Conservation (phyloP, 2,329 filamentous ascomycete species). For the Phialemoniopsis sp. region DNA sequence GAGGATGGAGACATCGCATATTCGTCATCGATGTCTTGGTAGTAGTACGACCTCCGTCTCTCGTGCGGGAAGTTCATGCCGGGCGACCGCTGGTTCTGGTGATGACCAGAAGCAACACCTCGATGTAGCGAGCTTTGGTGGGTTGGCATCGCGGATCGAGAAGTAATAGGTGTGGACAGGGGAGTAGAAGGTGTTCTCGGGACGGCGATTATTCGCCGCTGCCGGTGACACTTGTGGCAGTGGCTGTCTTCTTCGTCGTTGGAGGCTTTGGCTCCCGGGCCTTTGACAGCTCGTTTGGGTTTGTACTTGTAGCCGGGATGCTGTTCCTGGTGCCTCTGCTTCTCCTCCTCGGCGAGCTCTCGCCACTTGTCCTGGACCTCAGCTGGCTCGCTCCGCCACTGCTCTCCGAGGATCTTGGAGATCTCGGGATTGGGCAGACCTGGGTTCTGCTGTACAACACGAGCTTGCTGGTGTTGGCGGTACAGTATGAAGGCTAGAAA, state of each 20-base stretch:
- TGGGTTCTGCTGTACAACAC: slow-evolving; percentile 78
- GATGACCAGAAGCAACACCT: slow-evolving; percentile 18
- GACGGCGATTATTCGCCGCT: slow-evolving; percentile 63
- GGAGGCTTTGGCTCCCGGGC: slow-evolving; percentile 16
- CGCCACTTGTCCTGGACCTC: slow-evolving; percentile 85
- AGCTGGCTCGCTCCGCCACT: slow-evolving; percentile 77
- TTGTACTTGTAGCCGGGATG: slow-evolving; percentile 96
- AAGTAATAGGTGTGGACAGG: slow-evolving; percentile 29
- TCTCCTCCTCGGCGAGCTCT: slow-evolving; percentile 86
- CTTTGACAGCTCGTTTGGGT: slow-evolving; percentile 61
- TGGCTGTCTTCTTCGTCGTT: slow-evolving; percentile 46
- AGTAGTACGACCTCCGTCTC: neutral
- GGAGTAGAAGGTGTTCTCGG: slow-evolving; percentile 55
- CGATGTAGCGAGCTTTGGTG: slow-evolving; percentile 14
- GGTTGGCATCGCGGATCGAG: slow-evolving; percentile 15
- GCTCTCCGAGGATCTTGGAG: slow-evolving; percentile 91
- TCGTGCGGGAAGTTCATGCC: neutral
- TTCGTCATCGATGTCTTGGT: slow-evolving; percentile 23
- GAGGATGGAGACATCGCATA: slow-evolving; percentile 39
- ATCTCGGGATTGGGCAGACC: slow-evolving; percentile 92
- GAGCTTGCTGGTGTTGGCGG: slow-evolving; percentile 84
- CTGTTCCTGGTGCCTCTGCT: slow-evolving; percentile 79
- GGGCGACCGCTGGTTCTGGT: slow-evolving; percentile 19
- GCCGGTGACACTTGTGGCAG: slow-evolving; percentile 62
- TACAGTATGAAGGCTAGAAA: slow-evolving; percentile 90